Evolutionary conservation across 2,329 filamentous ascomycete species (phyloP).

Genomic region (Colletotrichum simmondsii): DNA sequence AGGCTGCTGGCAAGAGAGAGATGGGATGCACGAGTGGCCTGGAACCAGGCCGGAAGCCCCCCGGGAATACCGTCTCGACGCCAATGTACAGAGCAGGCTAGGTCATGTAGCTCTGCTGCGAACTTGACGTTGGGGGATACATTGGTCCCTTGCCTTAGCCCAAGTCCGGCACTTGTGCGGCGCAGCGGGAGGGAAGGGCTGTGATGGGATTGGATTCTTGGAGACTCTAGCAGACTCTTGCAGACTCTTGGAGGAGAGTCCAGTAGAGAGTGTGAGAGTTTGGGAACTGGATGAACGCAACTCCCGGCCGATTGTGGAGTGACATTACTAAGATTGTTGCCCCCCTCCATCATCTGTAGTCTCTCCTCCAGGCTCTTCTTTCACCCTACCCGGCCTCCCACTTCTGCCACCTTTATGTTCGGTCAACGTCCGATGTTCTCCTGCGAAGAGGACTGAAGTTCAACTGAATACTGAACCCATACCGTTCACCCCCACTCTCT

Average conservation of each 20-base stretch:
- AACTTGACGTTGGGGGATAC: background rate
- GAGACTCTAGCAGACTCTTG: background rate
- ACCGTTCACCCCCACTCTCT: background rate
- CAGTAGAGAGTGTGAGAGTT: background rate
- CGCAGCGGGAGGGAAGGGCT: background rate
- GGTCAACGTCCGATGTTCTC: conserved; percentile 31
- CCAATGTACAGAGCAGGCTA: background rate
- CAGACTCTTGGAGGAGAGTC: background rate
- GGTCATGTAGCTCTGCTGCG: background rate
- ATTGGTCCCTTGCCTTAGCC: conserved; percentile 4
- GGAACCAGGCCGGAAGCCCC: conserved; percentile 1
- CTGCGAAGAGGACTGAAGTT: background rate
- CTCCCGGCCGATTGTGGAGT: conserved; percentile 21
- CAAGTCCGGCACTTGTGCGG: background rate
- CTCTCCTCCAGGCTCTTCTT: background rate
- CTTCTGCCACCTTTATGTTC: background rate
- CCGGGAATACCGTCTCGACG: background rate
- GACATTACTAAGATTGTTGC: conserved; percentile 18
- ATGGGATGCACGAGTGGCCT: background rate
- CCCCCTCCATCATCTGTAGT: background rate
- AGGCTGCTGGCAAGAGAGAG: background rate
- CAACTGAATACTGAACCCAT: background rate
- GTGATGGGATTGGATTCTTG: background rate
- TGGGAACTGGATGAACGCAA: conserved; percentile 27
- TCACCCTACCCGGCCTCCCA: background rate